Conservation (phyloP, 106 monocot species). For the Triglochin maritima region DNA sequence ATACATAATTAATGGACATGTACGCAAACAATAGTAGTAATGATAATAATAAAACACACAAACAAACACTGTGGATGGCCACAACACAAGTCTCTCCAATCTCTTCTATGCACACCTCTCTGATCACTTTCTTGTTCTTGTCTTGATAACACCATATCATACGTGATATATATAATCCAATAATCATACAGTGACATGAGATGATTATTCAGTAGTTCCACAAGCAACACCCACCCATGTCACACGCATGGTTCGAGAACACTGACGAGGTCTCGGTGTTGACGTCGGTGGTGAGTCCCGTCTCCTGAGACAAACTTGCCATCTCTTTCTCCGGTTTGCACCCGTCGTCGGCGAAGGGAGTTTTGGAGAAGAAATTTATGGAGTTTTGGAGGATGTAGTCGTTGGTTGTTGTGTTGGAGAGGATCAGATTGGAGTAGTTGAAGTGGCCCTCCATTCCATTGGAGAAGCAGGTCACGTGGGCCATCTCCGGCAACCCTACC, state of each 20-base stretch:
- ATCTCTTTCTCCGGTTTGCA: conserved; percentile 19
- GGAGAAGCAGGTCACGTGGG: conserved; percentile 15
- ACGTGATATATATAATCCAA: too few species aligned
- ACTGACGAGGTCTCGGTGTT: conserved; percentile 30
- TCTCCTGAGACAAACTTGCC: conserved; percentile 26
- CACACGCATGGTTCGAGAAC: background rate
- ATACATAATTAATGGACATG: too few species aligned
- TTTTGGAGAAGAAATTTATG: background rate
- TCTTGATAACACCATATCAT: too few species aligned
- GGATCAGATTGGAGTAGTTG: background rate
- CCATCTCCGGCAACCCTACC: background rate
- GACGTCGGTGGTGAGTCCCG: conserved; percentile 23
- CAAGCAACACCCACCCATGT: too few species aligned
- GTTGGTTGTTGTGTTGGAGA: background rate
- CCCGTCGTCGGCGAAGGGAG: background rate
- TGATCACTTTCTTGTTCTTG: too few species aligned
- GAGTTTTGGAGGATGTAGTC: background rate
- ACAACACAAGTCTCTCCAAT: too few species aligned
- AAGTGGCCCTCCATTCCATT: conserved; percentile 3
- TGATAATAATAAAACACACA: too few species aligned
- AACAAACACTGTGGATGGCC: too few species aligned
- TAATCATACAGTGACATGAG: too few species aligned
- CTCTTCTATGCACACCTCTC: too few species aligned
- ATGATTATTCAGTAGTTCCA: too few species aligned
- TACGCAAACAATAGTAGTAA: too few species aligned